Base-by-base conservation (phyloP, 83 land plant species). In the Picea mariana region DNA sequence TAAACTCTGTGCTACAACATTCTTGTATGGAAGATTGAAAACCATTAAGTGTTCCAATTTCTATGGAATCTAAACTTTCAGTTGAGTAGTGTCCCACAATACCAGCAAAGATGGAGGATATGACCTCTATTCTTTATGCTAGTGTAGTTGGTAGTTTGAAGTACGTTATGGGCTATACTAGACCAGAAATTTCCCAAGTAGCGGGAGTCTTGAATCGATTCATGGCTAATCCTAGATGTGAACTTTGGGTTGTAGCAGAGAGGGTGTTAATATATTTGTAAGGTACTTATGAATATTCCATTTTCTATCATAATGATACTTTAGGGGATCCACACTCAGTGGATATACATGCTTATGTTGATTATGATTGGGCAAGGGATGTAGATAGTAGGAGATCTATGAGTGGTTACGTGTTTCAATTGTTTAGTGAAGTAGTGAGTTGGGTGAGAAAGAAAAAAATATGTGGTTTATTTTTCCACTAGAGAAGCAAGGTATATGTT, bases 161-260 rank as follows among this genome's bases (percentile, higher is more conserved):
- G 71, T 86, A 86, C 49, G 82, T 26, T 4, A 80, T 86, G 82
- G 72, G 82, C 9, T 78, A 75, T 34, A 82, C 82, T 26, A 18
- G 63, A 23, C 68, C 77, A 44, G 65, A 86, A 38, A 66, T 83
- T 63, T 0, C 82, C 21, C 75, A 86, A 34, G 78, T 38, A 47
- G 75, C 82, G 18, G 73, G 81, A 78, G 82, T 86, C 20, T 78
- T 82, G 9, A 82, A 80, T 64, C 73, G 73, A 0, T 82, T 72
- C 27, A 86, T 82, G 67, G 42, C 1, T 3, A 80, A 80, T 47
- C 82, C 27, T 11, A 58, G 59, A 31, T 69, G 58, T 42, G 34
- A 52, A n/a, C 82, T 80, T 59, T 80, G 1, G 31, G 31, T 1
- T 31, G 1, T 1, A 31, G 1, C 31, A 31, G 1, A 31, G 1